Conservation (phyloP, 2,329 filamentous ascomycete species). For the Aschersonia sp. region DNA sequence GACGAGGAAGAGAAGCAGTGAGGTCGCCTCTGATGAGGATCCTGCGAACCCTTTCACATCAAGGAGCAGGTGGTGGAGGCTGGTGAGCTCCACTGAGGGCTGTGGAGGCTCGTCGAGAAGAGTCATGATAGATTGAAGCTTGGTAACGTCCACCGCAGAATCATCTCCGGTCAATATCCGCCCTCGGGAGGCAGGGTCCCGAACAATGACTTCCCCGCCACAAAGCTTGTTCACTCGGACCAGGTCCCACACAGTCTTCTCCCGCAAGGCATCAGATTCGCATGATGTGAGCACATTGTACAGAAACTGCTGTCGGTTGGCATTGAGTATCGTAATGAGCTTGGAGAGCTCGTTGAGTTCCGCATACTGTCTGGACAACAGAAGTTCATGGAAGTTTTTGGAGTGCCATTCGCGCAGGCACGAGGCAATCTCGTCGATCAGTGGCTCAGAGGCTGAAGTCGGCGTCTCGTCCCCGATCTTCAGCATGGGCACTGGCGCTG, state of each 20-base stretch:
- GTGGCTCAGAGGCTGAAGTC: conserved; percentile 72
- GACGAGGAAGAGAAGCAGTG: conserved; percentile 65
- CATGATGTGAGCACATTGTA: conserved; percentile 85
- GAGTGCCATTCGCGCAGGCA: conserved; percentile 98
- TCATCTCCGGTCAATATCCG: conserved; percentile 84
- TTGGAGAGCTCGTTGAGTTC: conserved; percentile 68
- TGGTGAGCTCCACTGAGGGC: conserved; percentile 48
- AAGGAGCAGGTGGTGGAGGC: conserved; percentile 69
- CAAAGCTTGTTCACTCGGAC: conserved; percentile 91
- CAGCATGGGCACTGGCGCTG: conserved; percentile 90
- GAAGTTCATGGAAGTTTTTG: conserved; percentile 83
- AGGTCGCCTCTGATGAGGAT: conserved; percentile 59
- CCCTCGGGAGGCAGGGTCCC: conserved; percentile 71
- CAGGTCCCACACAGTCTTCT: conserved; percentile 90
- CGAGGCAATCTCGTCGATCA: conserved; percentile 95
- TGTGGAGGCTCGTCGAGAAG: conserved; percentile 73
- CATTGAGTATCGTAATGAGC: conserved; percentile 70
- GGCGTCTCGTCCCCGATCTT: conserved; percentile 96
- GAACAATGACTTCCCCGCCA: conserved; percentile 85
- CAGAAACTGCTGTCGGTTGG: conserved; percentile 75
- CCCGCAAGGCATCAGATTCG: conserved; percentile 68
- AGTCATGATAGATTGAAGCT: conserved; percentile 90
- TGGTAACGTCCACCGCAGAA: conserved; percentile 81
- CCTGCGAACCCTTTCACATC: conserved; percentile 75
- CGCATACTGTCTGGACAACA: conserved; percentile 70